Evolutionary conservation across 331 rosid genomes (phyloP).

Genomic region (Erythrophleum ivorense): DNA sequence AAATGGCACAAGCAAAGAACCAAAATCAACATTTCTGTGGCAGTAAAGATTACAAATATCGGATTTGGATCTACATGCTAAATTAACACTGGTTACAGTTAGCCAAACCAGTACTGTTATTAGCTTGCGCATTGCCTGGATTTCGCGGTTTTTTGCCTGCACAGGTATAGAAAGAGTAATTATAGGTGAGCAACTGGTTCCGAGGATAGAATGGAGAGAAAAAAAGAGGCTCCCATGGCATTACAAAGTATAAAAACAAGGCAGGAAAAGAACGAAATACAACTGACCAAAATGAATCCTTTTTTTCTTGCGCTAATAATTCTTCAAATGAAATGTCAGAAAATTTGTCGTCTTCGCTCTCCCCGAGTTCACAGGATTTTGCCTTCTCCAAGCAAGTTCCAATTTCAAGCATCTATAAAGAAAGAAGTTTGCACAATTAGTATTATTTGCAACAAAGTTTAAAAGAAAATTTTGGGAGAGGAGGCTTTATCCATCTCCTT

Average conservation of each 20-base stretch:
- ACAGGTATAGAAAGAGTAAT: conserved; percentile 34
- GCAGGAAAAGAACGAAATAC: conserved; percentile 14
- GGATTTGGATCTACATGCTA: conserved; percentile 46
- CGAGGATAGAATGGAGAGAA: not conserved
- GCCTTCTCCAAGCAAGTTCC: conserved; percentile 65
- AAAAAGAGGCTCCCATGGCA: conserved; percentile 6
- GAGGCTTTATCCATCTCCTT: not conserved
- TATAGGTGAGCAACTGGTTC: not conserved
- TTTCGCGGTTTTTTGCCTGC: conserved; percentile 85
- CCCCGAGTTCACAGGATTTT: conserved; percentile 51
- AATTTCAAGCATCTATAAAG: conserved; percentile 70
- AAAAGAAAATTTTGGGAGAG: not conserved
- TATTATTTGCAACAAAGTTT: conserved; percentile 18
- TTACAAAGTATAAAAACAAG: conserved; percentile 4
- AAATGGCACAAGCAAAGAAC: conserved; percentile 41
- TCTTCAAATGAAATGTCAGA: conserved; percentile 82
- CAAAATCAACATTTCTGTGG: conserved; percentile 44
- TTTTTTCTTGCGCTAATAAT: conserved; percentile 84
- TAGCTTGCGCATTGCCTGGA: conserved; percentile 67
- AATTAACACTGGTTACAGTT: conserved; percentile 45
- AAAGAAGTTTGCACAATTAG: conserved; percentile 30
- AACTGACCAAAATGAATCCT: conserved; percentile 91
- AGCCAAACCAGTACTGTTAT: conserved; percentile 45
- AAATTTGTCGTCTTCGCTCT: conserved; percentile 57
- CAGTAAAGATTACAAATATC: conserved; percentile 31